A percentile compares a stretch with the other conserved stretches of the same genome.
Conservation (phyloP, 768 basidiomycete genomes). For the Rhizopogon sp. region DNA sequence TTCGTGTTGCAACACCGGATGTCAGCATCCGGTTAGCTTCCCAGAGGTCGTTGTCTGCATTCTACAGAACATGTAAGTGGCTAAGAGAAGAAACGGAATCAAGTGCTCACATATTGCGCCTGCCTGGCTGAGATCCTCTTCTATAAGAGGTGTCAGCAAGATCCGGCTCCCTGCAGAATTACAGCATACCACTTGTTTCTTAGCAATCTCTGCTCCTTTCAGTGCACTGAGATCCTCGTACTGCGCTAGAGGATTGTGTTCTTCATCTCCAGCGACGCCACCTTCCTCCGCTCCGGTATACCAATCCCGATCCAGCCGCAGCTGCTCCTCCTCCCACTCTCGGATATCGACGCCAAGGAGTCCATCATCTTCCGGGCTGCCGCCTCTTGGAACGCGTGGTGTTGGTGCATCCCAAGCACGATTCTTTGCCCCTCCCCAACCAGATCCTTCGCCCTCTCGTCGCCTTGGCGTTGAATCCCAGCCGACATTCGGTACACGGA, state of each 20-base stretch:
- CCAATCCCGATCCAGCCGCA: slow-evolving; percentile 91
- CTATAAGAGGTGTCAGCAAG: slow-evolving; percentile 30
- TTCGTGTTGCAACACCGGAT: slow-evolving; percentile 89
- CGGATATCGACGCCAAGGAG: slow-evolving; percentile 64
- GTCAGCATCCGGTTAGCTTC: slow-evolving; percentile 97
- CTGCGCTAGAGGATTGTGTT: slow-evolving; percentile 87
- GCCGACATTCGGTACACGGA: slow-evolving; percentile 85
- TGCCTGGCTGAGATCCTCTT: slow-evolving; percentile 91
- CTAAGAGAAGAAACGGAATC: slow-evolving; percentile 6
- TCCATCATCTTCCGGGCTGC: slow-evolving; percentile 65
- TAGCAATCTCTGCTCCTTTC: slow-evolving; percentile 72
- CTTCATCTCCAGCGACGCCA: slow-evolving; percentile 81
- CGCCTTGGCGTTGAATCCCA: slow-evolving; percentile 92
- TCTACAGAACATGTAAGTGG: slow-evolving; percentile 41
- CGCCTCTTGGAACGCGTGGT: slow-evolving; percentile 60
- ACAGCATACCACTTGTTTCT: slow-evolving; percentile 61
- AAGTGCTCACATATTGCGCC: slow-evolving; percentile 81
- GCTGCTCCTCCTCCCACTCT: slow-evolving; percentile 98
- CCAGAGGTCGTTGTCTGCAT: slow-evolving; percentile 98
- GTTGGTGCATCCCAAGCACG: slow-evolving; percentile 83
- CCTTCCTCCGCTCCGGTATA: slow-evolving; percentile 91
- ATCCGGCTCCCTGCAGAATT: not conserved
- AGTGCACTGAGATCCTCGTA: slow-evolving; percentile 78
- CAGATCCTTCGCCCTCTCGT: slow-evolving; percentile 49
- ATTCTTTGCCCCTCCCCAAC: slow-evolving; percentile 55